Conservation (phyloP, 2,329 filamentous ascomycete genomes). For the Sarocladiaceae sp. region DNA sequence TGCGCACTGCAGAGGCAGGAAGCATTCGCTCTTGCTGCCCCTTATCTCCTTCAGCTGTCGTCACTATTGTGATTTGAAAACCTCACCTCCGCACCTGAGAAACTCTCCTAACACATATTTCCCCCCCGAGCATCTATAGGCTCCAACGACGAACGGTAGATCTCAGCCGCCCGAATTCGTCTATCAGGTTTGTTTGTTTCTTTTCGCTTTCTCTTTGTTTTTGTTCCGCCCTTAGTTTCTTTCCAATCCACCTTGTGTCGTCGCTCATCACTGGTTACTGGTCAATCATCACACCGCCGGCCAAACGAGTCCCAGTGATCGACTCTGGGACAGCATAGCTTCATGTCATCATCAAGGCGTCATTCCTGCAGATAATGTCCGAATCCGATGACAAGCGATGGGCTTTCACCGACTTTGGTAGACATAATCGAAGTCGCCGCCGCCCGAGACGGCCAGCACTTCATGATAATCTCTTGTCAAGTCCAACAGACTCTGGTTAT, state of each 20-base stretch:
- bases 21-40: not conserved
- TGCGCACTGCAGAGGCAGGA: not conserved
- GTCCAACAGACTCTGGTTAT: slow-evolving; percentile 15
- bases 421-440: not conserved
- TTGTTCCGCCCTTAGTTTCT: not conserved
- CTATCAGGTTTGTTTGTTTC: slow-evolving; percentile 7
- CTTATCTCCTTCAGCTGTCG: not conserved
- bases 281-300: not conserved
- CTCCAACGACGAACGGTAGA: not conserved
- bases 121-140: not conserved
- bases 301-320: no score
- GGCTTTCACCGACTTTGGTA: not conserved
- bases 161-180: not conserved
- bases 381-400: slow-evolving; percentile 1
- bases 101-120: not conserved
- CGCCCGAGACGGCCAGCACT: not conserved
- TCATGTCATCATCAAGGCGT: not conserved
- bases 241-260: not conserved
- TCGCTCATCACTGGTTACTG: no score
- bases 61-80: not conserved
- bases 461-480: not conserved
- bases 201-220: not conserved
- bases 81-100: slow-evolving; percentile 10
- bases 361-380: not conserved
- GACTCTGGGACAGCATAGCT: not conserved